Conservation (phyloP, 305 asterid genomes). For the Rubia tinctorum region DNA sequence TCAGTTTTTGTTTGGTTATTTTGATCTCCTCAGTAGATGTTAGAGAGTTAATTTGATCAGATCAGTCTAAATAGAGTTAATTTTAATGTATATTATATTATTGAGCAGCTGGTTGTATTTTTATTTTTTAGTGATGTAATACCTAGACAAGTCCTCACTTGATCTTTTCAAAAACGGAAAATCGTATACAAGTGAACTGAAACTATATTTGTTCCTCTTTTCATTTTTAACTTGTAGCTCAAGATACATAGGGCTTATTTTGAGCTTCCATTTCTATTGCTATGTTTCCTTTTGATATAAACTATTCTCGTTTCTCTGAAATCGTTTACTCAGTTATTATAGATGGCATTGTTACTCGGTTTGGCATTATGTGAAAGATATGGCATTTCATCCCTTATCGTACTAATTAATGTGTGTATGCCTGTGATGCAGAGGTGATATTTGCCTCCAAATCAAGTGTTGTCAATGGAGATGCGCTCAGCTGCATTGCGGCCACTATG, state of each 20-base stretch:
- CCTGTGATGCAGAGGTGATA: not conserved
- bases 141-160: too few relatives aligned
- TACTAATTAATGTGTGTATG: not conserved
- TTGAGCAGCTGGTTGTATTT: not conserved
- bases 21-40: not conserved
- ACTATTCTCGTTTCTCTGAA: not conserved
- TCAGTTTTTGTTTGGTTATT: not conserved
- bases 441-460: not conserved
- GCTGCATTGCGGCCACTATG: not conserved
- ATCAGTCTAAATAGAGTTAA: not conserved
- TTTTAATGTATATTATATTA: not conserved
- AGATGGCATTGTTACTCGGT: not conserved
- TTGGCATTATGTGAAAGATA: not conserved
- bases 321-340: not conserved
- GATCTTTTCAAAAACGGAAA: too few relatives aligned
- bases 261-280: too few relatives aligned
- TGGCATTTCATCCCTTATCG: not conserved
- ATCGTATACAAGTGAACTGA: not conserved
- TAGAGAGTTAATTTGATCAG: not conserved
- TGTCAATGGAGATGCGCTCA: not conserved
- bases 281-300: not conserved
- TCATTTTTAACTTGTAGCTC: not conserved
- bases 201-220: not conserved
- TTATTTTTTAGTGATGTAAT: not conserved
- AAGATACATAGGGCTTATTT: too few relatives aligned